Conservation (phyloP, 169 alveolate genomes). For the Perkinsus chesapeaki region DNA sequence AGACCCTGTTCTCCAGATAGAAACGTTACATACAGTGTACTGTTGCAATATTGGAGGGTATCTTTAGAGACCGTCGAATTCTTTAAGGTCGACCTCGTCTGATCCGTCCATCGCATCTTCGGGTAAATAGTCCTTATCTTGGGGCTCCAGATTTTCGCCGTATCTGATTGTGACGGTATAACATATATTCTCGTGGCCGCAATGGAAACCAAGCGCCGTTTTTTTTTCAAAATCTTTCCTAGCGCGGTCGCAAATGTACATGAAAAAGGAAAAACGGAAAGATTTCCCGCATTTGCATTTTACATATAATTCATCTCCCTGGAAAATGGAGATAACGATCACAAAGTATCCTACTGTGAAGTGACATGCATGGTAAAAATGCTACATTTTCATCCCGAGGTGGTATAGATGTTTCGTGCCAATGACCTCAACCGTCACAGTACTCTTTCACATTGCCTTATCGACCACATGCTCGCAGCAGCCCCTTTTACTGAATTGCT, state of each 20-base stretch:
- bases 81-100: neutral
- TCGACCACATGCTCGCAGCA: neutral
- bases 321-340: too few relatives aligned
- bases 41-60: neutral
- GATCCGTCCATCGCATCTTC: neutral
- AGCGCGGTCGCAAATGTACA: too few relatives aligned
- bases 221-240: too few relatives aligned
- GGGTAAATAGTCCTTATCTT: neutral
- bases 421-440: neutral
- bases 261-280: too few relatives aligned
- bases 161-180: neutral
- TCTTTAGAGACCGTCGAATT: neutral
- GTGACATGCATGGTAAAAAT: too few relatives aligned
- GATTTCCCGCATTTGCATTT: too few relatives aligned
- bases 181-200: neutral
- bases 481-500: neutral
- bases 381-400: too few relatives aligned
- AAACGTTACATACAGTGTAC: neutral
- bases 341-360: too few relatives aligned
- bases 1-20: neutral
- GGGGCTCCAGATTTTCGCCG: neutral
- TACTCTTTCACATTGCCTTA: neutral
- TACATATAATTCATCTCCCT: too few relatives aligned
- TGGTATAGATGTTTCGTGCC: too few relatives aligned
- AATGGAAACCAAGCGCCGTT: too few relatives aligned